Conservation (phyloP, 192 early-diverging fungal genomes). For the Mortierella hygrophila region DNA sequence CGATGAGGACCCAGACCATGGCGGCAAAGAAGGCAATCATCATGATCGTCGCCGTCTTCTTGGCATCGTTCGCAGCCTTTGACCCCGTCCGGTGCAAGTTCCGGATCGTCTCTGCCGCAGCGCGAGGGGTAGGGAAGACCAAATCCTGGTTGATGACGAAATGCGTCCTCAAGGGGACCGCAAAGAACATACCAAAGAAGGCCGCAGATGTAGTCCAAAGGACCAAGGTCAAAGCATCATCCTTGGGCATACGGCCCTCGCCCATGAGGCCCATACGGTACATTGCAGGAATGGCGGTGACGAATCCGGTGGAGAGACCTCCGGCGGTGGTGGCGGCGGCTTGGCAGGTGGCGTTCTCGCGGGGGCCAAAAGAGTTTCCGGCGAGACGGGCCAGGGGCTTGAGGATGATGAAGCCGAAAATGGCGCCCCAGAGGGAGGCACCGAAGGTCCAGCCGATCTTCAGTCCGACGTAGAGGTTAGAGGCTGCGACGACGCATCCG, state of each 20-base stretch:
- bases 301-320: slow-evolving; percentile 71
- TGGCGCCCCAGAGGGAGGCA: slow-evolving; percentile 66
- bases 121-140: slow-evolving; percentile 77
- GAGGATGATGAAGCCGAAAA: slow-evolving; percentile 72
- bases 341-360: slow-evolving; percentile 76
- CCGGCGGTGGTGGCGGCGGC: slow-evolving; percentile 79
- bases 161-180: slow-evolving; percentile 72
- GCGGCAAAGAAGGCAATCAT: slow-evolving; percentile 59
- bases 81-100: slow-evolving; percentile 63
- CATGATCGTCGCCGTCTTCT: slow-evolving; percentile 65
- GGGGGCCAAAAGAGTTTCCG: slow-evolving; percentile 73
- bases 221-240: slow-evolving; percentile 65
- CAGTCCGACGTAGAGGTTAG: slow-evolving; percentile 78
- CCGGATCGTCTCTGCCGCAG: slow-evolving; percentile 73
- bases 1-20: slow-evolving; percentile 62
- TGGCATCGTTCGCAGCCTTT: slow-evolving; percentile 63
- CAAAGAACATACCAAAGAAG: slow-evolving; percentile 82
- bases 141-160: slow-evolving; percentile 78
- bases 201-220: slow-evolving; percentile 70
- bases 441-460: slow-evolving; percentile 73
- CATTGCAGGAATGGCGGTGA: slow-evolving; percentile 79
- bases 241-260: slow-evolving; percentile 44
- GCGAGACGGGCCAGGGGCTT: slow-evolving; percentile 61
- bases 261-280: slow-evolving; percentile 72
- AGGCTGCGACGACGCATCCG: slow-evolving; percentile 73